Conservation (phyloP, 1,284 basidiomycete species). For the Trametes polyzona region DNA sequence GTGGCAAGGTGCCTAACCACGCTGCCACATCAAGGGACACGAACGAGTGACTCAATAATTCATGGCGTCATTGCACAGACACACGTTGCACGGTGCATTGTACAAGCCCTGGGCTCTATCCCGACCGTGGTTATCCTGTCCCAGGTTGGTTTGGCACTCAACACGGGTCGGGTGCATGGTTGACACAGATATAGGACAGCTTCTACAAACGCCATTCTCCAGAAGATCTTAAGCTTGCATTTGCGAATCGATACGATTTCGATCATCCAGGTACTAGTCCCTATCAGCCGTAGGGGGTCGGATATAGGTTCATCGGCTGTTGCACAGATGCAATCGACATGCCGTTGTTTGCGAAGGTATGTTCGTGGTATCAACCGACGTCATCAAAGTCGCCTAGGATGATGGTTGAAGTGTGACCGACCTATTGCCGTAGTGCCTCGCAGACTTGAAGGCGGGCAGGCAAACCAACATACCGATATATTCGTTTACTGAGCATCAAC, state of each 20-base stretch:
- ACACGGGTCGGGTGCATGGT: not conserved
- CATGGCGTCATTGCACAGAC: constrained; percentile 63
- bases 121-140: constrained; percentile 90
- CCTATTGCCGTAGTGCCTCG: constrained; percentile 63
- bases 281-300: not conserved
- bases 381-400: constrained; percentile 19
- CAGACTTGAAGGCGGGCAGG: constrained; percentile 82
- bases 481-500: constrained; percentile 91
- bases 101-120: constrained; percentile 80
- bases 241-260: constrained; percentile 87
- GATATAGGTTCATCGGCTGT: not conserved
- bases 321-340: constrained; percentile 84
- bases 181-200: constrained; percentile 67
- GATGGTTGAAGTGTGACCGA: constrained; percentile 9
- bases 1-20: constrained; percentile 77
- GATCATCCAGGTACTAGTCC: constrained; percentile 70
- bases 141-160: constrained; percentile 53
- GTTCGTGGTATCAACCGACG: constrained; percentile 30
- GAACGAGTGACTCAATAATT: too few species aligned
- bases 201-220: constrained; percentile 87
- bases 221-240: constrained; percentile 82
- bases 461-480: constrained; percentile 92
- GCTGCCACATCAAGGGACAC: too few species aligned
- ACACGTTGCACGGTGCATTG: constrained; percentile 88
- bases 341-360: constrained; percentile 79